phyloP scores from a whole-genome alignment of 495 filamentous ascomycete species.

The Aspergillus asperescens region DNA sequence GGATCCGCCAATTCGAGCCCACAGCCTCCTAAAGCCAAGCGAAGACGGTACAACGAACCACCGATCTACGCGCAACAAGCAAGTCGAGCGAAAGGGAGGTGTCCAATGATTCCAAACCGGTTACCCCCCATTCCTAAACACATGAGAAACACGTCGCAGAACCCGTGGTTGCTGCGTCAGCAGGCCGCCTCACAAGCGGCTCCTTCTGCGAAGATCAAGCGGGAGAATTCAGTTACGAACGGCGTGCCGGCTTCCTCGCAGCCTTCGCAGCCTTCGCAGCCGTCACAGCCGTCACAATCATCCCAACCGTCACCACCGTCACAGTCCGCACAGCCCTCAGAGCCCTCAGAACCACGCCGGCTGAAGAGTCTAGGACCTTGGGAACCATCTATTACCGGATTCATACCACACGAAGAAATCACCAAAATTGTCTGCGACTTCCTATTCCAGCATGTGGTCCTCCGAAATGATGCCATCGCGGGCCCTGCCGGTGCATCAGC shows the following conservation, averaged over 20 bases:
- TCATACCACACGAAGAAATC: slow-evolving; percentile 61
- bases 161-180: slow-evolving; percentile 27
- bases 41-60: slow-evolving; percentile 40
- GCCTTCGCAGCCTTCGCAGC: slow-evolving; percentile 6
- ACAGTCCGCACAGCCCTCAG: slow-evolving; percentile 15
- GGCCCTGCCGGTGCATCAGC: slow-evolving; percentile 44
- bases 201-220: slow-evolving; percentile 6
- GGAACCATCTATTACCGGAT: slow-evolving; percentile 67
- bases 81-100: slow-evolving; percentile 32
- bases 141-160: slow-evolving; percentile 20
- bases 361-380: slow-evolving; percentile 53
- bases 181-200: slow-evolving; percentile 22
- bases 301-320: slow-evolving; percentile 11
- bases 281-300: neutral
- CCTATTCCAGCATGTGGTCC: slow-evolving; percentile 62
- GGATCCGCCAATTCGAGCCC: slow-evolving; percentile 14
- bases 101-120: slow-evolving; percentile 35
- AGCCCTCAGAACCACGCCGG: slow-evolving; percentile 10
- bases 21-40: slow-evolving; percentile 32
- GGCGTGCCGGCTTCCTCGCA: slow-evolving; percentile 1
- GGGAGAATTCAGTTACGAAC: slow-evolving; percentile 12
- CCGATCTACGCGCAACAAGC: slow-evolving; percentile 44
- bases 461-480: slow-evolving; percentile 47
- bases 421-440: slow-evolving; percentile 68
- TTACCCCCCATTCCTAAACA: slow-evolving; percentile 35